A percentile compares a stretch with the other conserved stretches of the same genome.
Conservation (phyloP, 345 rosid genomes). For the Iberis pinnata region DNA sequence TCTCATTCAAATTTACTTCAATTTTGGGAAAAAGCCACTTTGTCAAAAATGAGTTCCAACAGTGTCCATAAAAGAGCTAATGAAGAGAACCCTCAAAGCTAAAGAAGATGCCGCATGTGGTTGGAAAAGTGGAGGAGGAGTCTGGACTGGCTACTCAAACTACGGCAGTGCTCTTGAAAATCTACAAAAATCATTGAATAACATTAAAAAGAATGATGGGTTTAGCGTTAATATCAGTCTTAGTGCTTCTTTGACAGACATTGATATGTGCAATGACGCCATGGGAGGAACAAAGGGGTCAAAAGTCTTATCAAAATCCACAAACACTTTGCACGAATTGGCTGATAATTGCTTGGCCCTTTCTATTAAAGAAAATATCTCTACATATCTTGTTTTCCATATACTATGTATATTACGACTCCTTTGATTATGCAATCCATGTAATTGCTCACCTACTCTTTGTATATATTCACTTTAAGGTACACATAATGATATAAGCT, state of each 20-base stretch:
- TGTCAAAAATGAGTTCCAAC: no score
- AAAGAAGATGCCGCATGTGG: background rate
- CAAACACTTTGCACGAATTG: constrained; percentile 22
- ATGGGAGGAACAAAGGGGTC: constrained; percentile 1
- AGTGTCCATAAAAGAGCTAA: constrained; percentile 24
- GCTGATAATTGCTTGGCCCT: constrained; percentile 28
- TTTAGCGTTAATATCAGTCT: constrained; percentile 26
- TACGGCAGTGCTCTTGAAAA: constrained; percentile 18
- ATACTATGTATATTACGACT: no score
- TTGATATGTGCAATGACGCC: constrained; percentile 31
- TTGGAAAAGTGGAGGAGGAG: background rate
- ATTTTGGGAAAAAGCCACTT: no score
- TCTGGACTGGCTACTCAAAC: constrained; percentile 20
- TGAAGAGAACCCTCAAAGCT: constrained; percentile 7
- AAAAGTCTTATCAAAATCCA: constrained; percentile 1
- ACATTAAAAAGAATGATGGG: constrained; percentile 26
- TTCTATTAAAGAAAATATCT: no score
- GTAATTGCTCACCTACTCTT: no score
- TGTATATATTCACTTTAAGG: no score
- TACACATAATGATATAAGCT: no score
- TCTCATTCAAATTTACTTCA: no score
- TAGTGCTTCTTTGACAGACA: constrained; percentile 24
- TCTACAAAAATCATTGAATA: constrained; percentile 21
- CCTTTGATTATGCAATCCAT: no score
- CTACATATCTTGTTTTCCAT: no score